phyloP scores from a whole-genome alignment of 2,329 filamentous ascomycete genomes.

The Cordyceps militaris region DNA sequence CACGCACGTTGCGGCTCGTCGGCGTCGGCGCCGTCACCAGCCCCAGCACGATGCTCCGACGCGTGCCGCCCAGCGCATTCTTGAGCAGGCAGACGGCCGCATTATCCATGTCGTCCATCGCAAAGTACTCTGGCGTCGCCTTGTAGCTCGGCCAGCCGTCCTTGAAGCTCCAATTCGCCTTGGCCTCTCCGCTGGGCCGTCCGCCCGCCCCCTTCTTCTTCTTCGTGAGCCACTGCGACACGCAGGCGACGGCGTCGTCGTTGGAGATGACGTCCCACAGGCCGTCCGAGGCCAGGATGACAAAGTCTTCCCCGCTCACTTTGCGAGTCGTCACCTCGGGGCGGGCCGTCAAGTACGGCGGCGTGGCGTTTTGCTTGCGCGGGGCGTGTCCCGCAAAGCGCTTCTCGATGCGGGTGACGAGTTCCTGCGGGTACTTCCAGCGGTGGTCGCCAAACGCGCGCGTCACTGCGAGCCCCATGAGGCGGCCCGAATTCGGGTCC shows the following conservation, averaged over 20 bases:
- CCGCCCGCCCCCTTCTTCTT: constrained; percentile 16
- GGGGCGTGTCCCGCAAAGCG: constrained; percentile 42
- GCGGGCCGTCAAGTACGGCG: constrained; percentile 62
- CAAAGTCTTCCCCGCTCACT: constrained; percentile 44
- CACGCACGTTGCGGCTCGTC: constrained; percentile 55
- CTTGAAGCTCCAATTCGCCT: constrained; percentile 7
- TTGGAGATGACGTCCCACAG: constrained; percentile 56
- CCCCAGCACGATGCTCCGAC: constrained; percentile 66
- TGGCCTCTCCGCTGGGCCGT: constrained; percentile 16
- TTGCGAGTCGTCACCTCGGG: constrained; percentile 54
- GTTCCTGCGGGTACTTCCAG: constrained; percentile 57
- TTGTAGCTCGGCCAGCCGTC: constrained; percentile 20
- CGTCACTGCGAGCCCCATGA: constrained; percentile 55
- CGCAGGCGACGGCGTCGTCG: constrained; percentile 50
- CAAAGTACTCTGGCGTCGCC: constrained; percentile 48
- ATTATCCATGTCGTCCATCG: constrained; percentile 67
- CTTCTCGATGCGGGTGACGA: constrained; percentile 29
- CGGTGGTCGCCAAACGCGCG: constrained; percentile 62
- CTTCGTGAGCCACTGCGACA: constrained; percentile 44
- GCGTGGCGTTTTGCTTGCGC: constrained; percentile 41
- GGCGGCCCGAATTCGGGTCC: constrained; percentile 42
- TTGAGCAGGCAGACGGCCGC: constrained; percentile 74
- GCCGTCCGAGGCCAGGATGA: constrained; percentile 62
- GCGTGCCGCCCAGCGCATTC: constrained; percentile 72
- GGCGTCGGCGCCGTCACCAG: constrained; percentile 65